Conservation (phyloP, 192 early-diverging fungal genomes). For the Polychytrium aggregatum region DNA sequence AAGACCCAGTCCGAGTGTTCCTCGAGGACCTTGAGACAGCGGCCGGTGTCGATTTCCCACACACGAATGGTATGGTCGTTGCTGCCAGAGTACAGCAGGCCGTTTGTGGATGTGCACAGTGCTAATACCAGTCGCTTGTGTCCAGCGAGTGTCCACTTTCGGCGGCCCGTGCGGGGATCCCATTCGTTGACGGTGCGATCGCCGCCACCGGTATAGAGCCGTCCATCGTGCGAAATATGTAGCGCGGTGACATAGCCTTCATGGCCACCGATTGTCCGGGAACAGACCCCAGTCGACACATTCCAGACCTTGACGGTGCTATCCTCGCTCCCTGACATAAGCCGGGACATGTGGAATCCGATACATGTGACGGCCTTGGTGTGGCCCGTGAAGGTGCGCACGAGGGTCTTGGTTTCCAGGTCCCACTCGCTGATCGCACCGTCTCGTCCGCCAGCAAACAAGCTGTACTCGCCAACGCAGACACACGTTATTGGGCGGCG, state of each 20-base stretch:
- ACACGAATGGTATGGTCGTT: conserved; percentile 10
- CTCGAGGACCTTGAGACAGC: conserved; percentile 4
- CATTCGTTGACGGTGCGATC: conserved; percentile 23
- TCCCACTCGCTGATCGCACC: no score
- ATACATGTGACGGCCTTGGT: conserved; percentile 8
- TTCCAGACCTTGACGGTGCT: conserved; percentile 1
- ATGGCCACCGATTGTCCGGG: conserved; percentile 6
- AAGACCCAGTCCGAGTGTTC: conserved; percentile 18
- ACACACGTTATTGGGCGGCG: no score
- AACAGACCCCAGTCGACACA: conserved; percentile 1
- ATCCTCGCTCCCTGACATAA: conserved; percentile 8
- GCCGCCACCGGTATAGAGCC: conserved; percentile 12
- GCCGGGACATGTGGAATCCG: not conserved
- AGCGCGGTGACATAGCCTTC: conserved; percentile 12
- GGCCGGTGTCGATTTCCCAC: conserved; percentile 15
- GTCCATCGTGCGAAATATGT: not conserved
- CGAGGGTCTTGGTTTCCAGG: no score
- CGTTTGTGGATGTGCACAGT: conserved; percentile 6
- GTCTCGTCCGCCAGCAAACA: no score
- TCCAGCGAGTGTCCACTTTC: conserved; percentile 19
- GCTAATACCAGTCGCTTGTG: conserved; percentile 3
- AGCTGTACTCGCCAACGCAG: no score
- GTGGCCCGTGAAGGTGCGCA: no score
- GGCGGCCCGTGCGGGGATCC: conserved; percentile 13
- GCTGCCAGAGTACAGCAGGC: conserved; percentile 16